phyloP scores from a whole-genome alignment of 176 grass and related monocot species.

The Stipa capillata region DNA sequence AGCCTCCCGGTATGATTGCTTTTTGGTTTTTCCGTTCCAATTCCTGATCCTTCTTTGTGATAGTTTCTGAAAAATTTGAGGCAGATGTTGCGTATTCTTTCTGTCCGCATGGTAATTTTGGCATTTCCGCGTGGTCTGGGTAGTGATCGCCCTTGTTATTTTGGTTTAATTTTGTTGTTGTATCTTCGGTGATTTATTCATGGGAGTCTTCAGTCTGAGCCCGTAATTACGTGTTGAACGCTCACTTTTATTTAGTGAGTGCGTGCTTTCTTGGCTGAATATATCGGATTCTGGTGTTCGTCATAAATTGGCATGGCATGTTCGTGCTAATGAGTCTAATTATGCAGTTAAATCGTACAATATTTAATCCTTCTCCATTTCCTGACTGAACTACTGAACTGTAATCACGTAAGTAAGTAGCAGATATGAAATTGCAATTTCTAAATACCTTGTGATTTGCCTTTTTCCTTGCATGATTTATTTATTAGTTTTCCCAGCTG shows the following conservation, averaged over 20 bases:
- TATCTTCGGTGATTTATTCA: too few relatives aligned
- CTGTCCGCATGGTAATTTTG: background rate
- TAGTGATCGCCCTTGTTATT: background rate
- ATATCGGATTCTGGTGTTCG: background rate
- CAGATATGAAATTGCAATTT: background rate
- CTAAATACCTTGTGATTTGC: background rate
- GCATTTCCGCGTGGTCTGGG: background rate
- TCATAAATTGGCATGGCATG: background rate
- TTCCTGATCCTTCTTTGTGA: background rate
- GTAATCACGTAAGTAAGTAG: background rate
- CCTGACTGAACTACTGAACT: background rate
- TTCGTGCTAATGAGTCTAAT: background rate
- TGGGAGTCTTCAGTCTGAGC: background rate
- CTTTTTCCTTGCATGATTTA: background rate
- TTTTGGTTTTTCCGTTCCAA: background rate
- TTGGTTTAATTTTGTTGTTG: too few relatives aligned
- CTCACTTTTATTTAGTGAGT: background rate
- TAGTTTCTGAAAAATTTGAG: background rate
- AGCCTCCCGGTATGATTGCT: slow-evolving; percentile 52
- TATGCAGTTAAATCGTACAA: background rate
- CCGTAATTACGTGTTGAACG: background rate
- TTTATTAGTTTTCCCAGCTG: background rate
- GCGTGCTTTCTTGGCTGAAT: background rate
- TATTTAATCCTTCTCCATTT: background rate
- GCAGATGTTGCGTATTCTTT: too few relatives aligned